Evolutionary conservation across 1,284 basidiomycete genomes (phyloP).

Genomic region (Calocybe gambosa): DNA sequence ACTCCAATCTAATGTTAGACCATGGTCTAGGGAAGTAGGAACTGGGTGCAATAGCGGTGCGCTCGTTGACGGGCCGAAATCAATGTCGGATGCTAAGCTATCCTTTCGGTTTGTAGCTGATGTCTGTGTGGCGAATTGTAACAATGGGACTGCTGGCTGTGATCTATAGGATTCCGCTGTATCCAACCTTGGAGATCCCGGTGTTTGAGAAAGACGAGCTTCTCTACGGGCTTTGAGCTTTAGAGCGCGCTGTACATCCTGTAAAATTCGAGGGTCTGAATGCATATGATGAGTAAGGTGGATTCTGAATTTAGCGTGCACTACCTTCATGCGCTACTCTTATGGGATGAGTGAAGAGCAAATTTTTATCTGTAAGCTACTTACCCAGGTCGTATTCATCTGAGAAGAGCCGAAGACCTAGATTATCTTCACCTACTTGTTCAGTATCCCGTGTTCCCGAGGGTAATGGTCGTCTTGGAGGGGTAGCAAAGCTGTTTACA

Average conservation of each 20-base stretch:
- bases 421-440: slow-evolving; percentile 8
- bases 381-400: slow-evolving; percentile 72
- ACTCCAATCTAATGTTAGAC: slow-evolving; percentile 66
- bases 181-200: slow-evolving; percentile 20
- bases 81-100: slow-evolving; percentile 42
- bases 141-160: slow-evolving; percentile 21
- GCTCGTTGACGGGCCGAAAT: slow-evolving; percentile 65
- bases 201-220: slow-evolving; percentile 39
- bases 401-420: slow-evolving; percentile 33
- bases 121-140: slow-evolving; percentile 19
- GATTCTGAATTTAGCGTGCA: slow-evolving; percentile 11
- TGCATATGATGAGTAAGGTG: slow-evolving; percentile 11
- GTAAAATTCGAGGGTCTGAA: slow-evolving; percentile 63
- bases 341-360: slow-evolving; percentile 4
- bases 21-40: slow-evolving; percentile 59
- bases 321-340: slow-evolving; percentile 60
- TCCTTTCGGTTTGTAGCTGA: slow-evolving; percentile 25
- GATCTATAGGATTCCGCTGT: slow-evolving; percentile 25
- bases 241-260: slow-evolving; percentile 68
- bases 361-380: slow-evolving; percentile 22
- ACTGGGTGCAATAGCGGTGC: slow-evolving; percentile 33
- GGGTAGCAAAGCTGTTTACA: slow-evolving; percentile 10
- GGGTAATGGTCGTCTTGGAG: slow-evolving; percentile 9
- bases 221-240: slow-evolving; percentile 66
- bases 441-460: slow-evolving; percentile 8